A percentile compares a stretch with the other conserved stretches of the same genome.
These are phyloP conservation scores for Elsinoe arachidis DNA, from an alignment of 2,329 filamentous ascomycete genomes.

Conservation along the genomic window DNA sequence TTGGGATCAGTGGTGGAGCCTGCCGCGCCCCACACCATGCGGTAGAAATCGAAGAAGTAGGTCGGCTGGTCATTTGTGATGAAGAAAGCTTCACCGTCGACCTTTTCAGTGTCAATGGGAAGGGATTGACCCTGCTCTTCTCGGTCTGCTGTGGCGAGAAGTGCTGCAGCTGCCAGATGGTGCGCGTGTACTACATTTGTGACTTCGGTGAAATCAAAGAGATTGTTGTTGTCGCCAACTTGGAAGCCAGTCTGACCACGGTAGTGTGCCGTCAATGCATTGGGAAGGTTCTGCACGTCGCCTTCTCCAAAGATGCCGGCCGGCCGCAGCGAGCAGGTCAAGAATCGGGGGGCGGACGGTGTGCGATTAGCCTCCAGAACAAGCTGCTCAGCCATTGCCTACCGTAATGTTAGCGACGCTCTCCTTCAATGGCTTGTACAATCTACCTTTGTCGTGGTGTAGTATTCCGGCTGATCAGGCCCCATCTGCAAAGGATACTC, in stretches of 20 bases:
- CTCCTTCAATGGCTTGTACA: neutral
- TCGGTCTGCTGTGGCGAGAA: conserved; percentile 37
- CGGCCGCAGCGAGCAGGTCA: conserved; percentile 43
- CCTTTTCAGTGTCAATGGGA: conserved; percentile 38
- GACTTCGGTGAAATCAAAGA: conserved; percentile 48
- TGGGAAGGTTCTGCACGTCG: conserved; percentile 39
- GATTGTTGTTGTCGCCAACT: conserved; percentile 43
- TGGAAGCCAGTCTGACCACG: conserved; percentile 43
- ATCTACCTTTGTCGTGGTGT: conserved; percentile 40
- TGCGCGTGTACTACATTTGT: conserved; percentile 46
- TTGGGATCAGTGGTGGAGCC: conserved; percentile 31
- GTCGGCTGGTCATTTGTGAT: conserved; percentile 43
- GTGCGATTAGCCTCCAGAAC: conserved; percentile 43
- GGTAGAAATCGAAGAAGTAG: conserved; percentile 45
- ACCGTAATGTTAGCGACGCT: neutral
- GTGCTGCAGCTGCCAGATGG: conserved; percentile 41
- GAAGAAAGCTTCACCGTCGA: conserved; percentile 45
- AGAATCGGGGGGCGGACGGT: conserved; percentile 32
- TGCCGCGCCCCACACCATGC: conserved; percentile 38
- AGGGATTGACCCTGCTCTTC: conserved; percentile 24
- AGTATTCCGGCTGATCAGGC: conserved; percentile 41
- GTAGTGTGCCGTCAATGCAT: conserved; percentile 37
- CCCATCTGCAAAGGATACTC: conserved; percentile 39
- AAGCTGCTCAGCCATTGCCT: conserved; percentile 39
- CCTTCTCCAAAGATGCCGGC: conserved; percentile 45